Evolutionary conservation across 1,139 yeast genomes (phyloP), one percentile per base, ranked within the genome.

Genomic region (Yamadazyma friedrichii): DNA sequence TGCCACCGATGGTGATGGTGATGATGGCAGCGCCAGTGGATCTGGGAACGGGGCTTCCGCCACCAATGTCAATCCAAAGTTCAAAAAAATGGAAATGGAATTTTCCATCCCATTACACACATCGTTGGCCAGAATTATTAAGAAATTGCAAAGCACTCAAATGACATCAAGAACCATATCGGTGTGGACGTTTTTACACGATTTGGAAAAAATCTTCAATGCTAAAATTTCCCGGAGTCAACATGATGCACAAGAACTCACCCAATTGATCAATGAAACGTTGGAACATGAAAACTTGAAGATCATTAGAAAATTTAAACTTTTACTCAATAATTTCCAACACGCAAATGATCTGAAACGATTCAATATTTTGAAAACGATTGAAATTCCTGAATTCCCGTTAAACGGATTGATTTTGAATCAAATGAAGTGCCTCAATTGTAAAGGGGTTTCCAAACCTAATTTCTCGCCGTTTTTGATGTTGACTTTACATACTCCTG

Each of bases 161-260:
- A 59, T 71, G 53, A 58, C 76, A 0, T 62, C 83, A 1, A 73
- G 76, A 46, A 74, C 82, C 3, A 64, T 82, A 4, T 80, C 89
- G 0, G 93, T 88, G 0, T 84, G 95, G 93, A 82, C 88, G 1
- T 76, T 88, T 42, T 65, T 91, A 17, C 83, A 77, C 42, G 81
- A 80, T 10, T 63, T 91, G 42, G 98, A 91, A 56, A 62, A 62
- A n/a, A 82, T 86, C n/a, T 86, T 84, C 64, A 76, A 81, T 44
- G 83, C 91, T 6, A 80, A 79, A 50, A 83, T 93, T 26, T 83
- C 95, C 2, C 67, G 89, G 27, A 78, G 80, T 33, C 98, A 93
- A 62, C 96, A 91, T 53, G 98, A 91, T 64, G 96, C 98, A 0
- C 98, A 93, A 52, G 98, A 93, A 55, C 71, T 93, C 47, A 76